Percentiles rank a stretch among this genome's conserved stretches.
These are phyloP conservation scores for Kluyveromyces nonfermentans DNA, from an alignment of 805 yeast species.

Conservation along the genomic window DNA sequence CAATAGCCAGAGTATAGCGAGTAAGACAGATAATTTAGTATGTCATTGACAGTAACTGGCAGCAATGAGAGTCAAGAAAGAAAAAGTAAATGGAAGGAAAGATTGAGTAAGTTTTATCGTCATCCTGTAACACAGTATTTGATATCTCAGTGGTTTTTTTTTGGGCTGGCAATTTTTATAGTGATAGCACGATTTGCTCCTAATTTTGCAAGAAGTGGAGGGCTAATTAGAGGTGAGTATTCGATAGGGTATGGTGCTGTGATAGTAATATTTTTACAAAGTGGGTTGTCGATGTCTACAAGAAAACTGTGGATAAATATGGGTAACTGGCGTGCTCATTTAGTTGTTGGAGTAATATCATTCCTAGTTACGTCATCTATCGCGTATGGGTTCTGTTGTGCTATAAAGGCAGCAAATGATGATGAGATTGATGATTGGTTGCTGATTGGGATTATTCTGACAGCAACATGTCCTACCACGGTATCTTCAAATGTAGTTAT, in stretches of 20 bases:
- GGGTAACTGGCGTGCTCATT: slow-evolving; percentile 75
- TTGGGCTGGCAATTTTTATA: slow-evolving; percentile 60
- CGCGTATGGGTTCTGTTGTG: slow-evolving; percentile 64
- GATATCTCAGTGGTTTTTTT: slow-evolving; percentile 62
- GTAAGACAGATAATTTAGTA: no score
- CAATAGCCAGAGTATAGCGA: no score
- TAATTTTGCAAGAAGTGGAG: slow-evolving; percentile 75
- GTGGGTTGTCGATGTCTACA: slow-evolving; percentile 73
- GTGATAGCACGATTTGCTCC: slow-evolving; percentile 74
- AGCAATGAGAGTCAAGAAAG: neutral
- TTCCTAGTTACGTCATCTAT: slow-evolving; percentile 64
- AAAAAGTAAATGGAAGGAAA: neutral
- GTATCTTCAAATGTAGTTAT: slow-evolving; percentile 87
- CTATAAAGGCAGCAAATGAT: slow-evolving; percentile 50
- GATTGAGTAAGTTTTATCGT: neutral
- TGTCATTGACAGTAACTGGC: neutral
- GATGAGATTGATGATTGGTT: slow-evolving; percentile 63
- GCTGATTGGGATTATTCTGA: slow-evolving; percentile 70
- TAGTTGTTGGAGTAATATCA: slow-evolving; percentile 55
- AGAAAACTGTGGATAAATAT: slow-evolving; percentile 51
- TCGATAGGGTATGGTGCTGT: slow-evolving; percentile 81
- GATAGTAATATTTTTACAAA: slow-evolving; percentile 71
- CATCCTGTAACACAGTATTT: slow-evolving; percentile 1
- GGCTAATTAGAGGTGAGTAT: slow-evolving; percentile 64
- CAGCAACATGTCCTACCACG: slow-evolving; percentile 86